Evolutionary conservation across 768 basidiomycete genomes (phyloP), one percentile per base, ranked within the genome.

Genomic region (Tylopilus plumbeoviolaceoides): DNA sequence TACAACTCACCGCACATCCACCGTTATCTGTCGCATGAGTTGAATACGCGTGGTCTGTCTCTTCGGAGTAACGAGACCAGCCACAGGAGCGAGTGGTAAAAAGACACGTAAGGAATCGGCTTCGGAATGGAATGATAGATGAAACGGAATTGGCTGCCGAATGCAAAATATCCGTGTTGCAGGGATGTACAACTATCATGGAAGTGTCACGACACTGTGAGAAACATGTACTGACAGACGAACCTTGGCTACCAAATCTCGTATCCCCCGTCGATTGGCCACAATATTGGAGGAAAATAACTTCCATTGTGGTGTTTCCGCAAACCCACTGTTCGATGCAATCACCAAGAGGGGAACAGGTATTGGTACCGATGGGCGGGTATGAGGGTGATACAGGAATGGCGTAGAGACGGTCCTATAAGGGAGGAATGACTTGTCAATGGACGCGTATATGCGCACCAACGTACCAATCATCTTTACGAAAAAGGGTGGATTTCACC

Each of bases 321-420:
- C 53, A 55, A 83, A 83, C 12, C 79, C 81, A 36, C 63, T 58
- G 15, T 58, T 62, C 14, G 59, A 42, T 30, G 63, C 59, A 15
- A 31, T 52, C 11, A 57, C 33, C 41, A 61, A 48, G 44, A 85
- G 67, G 28, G 80, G 74, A 9, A 64, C 53, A 15, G 85, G 87
- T 28, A 82, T 63, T 9, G 80, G 73, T 0, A 63, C 65, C 1
- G 80, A 72, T 4, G 88, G 85, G 35, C 84, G 77, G 41, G 82
- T 80, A 7, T 84, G 84, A 27, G 87, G 88, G 53, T 75, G 71
- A 59, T 89, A 89, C 18, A 80, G 63, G 63, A 90, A 82, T 2
- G 80, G 75, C 2, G 84, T 84, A 12, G 78, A 78, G 30, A 87
- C 67, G 18, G 73, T 69, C 38, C 83, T 88, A 43, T 48, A 8